A percentile compares a stretch with the other conserved stretches of the same genome.
Evolutionary conservation across 192 early-diverging fungal genomes (phyloP).

Genomic region (Spinellus fusiger): DNA sequence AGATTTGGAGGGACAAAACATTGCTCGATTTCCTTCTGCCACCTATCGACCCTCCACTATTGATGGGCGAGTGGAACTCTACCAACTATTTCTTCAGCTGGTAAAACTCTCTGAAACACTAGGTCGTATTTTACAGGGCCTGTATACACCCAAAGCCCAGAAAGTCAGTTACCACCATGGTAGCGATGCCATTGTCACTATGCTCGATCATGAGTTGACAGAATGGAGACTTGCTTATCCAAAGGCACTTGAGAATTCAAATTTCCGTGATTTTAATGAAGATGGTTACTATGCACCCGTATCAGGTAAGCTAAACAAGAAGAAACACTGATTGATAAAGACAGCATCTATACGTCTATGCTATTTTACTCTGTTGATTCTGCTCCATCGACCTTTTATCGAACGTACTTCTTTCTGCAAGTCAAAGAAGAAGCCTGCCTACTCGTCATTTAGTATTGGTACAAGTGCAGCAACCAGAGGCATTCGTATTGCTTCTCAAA

Average conservation of each 20-base stretch:
- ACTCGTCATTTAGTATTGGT: slow-evolving; percentile 29
- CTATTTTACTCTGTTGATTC: slow-evolving; percentile 28
- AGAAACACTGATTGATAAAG: neutral
- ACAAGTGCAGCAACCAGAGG: slow-evolving; percentile 27
- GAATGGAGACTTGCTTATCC: slow-evolving; percentile 32
- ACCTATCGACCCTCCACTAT: slow-evolving; percentile 3
- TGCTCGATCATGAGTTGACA: slow-evolving; percentile 29
- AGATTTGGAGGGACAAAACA: slow-evolving; percentile 6
- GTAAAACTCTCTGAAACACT: slow-evolving; percentile 33
- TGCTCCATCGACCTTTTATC: slow-evolving; percentile 37
- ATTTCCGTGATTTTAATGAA: slow-evolving; percentile 24
- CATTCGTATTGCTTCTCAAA: slow-evolving; percentile 17
- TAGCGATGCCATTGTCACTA: slow-evolving; percentile 27
- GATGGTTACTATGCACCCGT: slow-evolving; percentile 20
- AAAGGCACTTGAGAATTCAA: slow-evolving; percentile 17
- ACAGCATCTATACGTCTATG: slow-evolving; percentile 26
- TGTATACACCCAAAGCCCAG: slow-evolving; percentile 31
- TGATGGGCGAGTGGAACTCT: slow-evolving; percentile 16
- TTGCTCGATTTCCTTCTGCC: slow-evolving; percentile 18
- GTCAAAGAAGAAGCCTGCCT: slow-evolving; percentile 10
- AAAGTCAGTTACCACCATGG: slow-evolving; percentile 21
- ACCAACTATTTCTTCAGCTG: slow-evolving; percentile 30
- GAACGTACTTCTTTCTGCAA: slow-evolving; percentile 10
- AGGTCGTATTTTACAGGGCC: slow-evolving; percentile 29
- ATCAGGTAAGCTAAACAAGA: slow-evolving; percentile 12